Base-by-base conservation (phyloP, 2,329 filamentous ascomycete species). In the Neonectria punicea region DNA sequence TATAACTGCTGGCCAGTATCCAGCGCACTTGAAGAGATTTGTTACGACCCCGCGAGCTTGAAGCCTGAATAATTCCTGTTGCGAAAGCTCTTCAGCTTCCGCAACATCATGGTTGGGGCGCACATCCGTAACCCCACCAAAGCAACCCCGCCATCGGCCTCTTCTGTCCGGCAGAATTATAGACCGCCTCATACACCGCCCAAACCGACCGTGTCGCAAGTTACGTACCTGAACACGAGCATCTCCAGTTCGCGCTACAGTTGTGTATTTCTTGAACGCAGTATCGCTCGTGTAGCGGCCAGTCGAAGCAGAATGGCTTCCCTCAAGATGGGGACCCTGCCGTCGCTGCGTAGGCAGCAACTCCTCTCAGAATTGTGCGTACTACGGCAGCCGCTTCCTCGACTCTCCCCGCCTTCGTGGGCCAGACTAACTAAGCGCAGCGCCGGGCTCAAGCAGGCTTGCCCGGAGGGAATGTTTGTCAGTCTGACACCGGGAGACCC, bases 381-480 rank as follows among this genome's bases (percentile, higher is more conserved):
- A 55, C 25, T 25, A 25, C 25, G 25, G 25, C 25, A 25, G 25
- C 25, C 25, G 4, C 25, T 25, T 61, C 44, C 54, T 28, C 39
- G 46, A 50, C 36, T 20, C 34, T 47, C 28, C 41, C 50, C 53
- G 56, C 53, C 41, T 58, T 39, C 28, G 46, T 50, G 47, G 39
- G 61, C 49, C 32, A 55, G 58, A 56, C 74, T 80, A 69, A 74
- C 67, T 16, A 79, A 56, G 34, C 53, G 6, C 63, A 97, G 93
- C 80, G 87, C 92, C 66, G 92, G 92, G 66, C 85, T 97, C 73
- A 94, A 92, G 79, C 88, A 93, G 81, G 90, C 91, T 64, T 94
- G 92, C 77, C 94, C 94, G 2, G 89, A 93, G 61, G 95, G 96
- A 58, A 86, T 98, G 67, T 98, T 96, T 80, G 88, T 98, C 79